Evolutionary conservation across 257 asterid species (phyloP), one percentile per base, ranked within the genome.

Genomic region (Nicotiana knightiana): DNA sequence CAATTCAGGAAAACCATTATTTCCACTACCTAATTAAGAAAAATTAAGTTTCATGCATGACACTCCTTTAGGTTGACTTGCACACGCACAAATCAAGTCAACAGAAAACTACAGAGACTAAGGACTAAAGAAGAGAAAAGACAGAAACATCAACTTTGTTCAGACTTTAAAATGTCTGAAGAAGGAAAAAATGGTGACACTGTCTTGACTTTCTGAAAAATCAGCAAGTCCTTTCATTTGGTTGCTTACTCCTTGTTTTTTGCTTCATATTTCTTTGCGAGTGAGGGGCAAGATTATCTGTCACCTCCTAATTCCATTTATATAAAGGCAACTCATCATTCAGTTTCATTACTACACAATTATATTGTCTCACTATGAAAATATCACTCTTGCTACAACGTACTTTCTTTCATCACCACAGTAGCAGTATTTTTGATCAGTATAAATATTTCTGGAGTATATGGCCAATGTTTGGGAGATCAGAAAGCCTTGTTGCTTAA

Each of bases 401-500:
- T 21, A 21, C 17, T 37, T 67, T 37, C 6, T 9, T 18, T 68
- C 55, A 18, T 67, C 9, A 17, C 55, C 8, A 9, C 11, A 1
- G 18, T 68, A 53, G 55, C 9, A 18, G 17, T 4, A 6, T 4
- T 37, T 37, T 1, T 18, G 32, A 10, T 28, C 30, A 26, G 1
- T 63, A 6, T 8, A 37, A 2, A 10, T n/a, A 68, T 3, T 70
- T 39, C 10, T 10, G 4, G 1, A 17, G 80, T 73, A 5, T 79
- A 76, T 3, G 64, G 67, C 9, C 84, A 73, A 39, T 87, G 88
- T 28, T 81, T 81, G 58, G 18, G 6, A 0, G 87, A 77, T 71
- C 84, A 87, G 24, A 79, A 64, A 15, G 9, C 62, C 6, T 39
- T 73, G 53, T 59, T 87, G 75, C 30, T 87, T 24, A 63, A 77